Base-by-base conservation (phyloP, 1,284 basidiomycete genomes). In the Trametes sp. region DNA sequence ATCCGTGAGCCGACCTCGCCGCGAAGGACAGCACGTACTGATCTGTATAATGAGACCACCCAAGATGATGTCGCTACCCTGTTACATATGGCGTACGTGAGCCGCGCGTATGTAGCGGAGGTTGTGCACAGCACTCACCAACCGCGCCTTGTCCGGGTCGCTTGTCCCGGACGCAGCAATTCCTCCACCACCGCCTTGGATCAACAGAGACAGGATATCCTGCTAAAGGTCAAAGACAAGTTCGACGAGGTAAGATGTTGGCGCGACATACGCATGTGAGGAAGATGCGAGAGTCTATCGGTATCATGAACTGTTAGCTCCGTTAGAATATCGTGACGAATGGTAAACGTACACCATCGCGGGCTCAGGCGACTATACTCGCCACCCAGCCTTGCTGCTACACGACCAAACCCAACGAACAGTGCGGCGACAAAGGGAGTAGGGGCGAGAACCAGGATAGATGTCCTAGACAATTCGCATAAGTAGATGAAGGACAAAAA, bases 111-210 rank as follows among this genome's bases (percentile, higher is more conserved):
- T 14, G 10, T 16, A 28, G 13, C 4, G 16, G 10, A 19, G 14
- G 8, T 11, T 11, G 24, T 5, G 1, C 6, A 16, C 1, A 26
- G 19, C 5, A 46, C 45, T 14, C 28, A 46, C 45, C 63, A 68
- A 36, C 11, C 54, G 48, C 6, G 26, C 28, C 31, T 61, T 59
- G 6, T 46, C 13, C 1, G 57, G 54, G 23, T 69, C 65, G 26
- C 65, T 61, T 11, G 73, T 72, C 21, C 79, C 78, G 1, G 70
- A 61, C 0, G 83, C 77, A 6, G 85, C 86, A 14, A 80, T 71
- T 0, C 80, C 85, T 24, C 86, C 86, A 44, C 86, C 86, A 11
- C 78, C 74, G 8, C 82, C 84, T 73, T 88, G 86, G 28, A 88
- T 72, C 2, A 84, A 66, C 10, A 88, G 75, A 11, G 83, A 80